These are phyloP conservation scores for Neurospora sp. DNA, from an alignment of 2,329 filamentous ascomycete species.

Conservation along the genomic window DNA sequence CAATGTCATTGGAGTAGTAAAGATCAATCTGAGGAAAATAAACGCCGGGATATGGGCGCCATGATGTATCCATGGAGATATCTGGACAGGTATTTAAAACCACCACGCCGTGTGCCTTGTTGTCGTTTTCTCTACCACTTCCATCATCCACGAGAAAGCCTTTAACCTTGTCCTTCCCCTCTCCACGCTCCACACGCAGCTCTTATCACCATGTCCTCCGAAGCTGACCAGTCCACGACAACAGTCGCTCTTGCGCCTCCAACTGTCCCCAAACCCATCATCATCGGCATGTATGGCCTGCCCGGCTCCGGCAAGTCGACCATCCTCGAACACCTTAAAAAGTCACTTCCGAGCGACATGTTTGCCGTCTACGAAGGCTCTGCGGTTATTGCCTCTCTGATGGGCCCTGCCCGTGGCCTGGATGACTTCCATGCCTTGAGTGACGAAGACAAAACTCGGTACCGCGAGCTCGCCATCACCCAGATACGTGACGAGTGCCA, in stretches of 20 bases:
- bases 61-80: neutral
- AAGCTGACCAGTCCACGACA: neutral
- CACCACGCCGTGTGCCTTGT: neutral
- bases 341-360: slow-evolving; percentile 20
- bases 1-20: neutral
- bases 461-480: slow-evolving; percentile 35
- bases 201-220: neutral
- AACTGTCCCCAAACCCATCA: slow-evolving; percentile 20
- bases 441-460: slow-evolving; percentile 25
- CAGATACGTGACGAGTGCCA: slow-evolving; percentile 29
- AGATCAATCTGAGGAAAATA: neutral
- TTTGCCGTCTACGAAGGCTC: slow-evolving; percentile 43
- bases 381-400: slow-evolving; percentile 30
- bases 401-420: slow-evolving; percentile 32
- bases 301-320: slow-evolving; percentile 43
- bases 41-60: neutral
- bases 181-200: neutral
- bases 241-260: too few species aligned
- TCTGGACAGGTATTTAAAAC: neutral
- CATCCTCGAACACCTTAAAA: slow-evolving; percentile 30
- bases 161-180: neutral
- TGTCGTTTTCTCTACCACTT: neutral
- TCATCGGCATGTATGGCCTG: slow-evolving; percentile 46
- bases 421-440: slow-evolving; percentile 32
- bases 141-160: neutral